Evolutionary conservation across 495 filamentous ascomycete genomes (phyloP), one percentile per base, ranked within the genome.

Genomic region (Pseudotulostoma volvatum): DNA sequence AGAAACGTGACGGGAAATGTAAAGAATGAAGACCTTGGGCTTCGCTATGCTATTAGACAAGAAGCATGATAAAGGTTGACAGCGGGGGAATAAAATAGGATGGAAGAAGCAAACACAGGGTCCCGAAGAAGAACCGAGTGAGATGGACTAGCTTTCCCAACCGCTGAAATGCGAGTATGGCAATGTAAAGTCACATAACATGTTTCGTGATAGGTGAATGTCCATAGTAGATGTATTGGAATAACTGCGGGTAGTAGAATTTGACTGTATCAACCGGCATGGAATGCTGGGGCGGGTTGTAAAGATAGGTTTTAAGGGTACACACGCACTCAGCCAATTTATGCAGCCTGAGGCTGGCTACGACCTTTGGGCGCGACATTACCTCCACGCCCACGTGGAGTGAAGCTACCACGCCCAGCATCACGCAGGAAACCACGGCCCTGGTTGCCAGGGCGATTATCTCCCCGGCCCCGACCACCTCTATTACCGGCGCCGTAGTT

Each of bases 351-450:
- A 37, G 67, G 41, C 46, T 68, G 66, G 50, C 57, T 66, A 44
- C 67, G 66, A 36, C 58, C 56, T 52, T 69, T 63, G 40, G 59
- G 49, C 31, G 63, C 57, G 37, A 63, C 55, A 33, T 63, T 67
- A 36, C 66, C 65, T 36, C 74, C 69, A 41, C 75, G 67, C 33
- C 72, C 69, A 40, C 68, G 68, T 32, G 60, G 59, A 37, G 56
- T 45, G 47, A 67, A 72, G 39, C 66, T 57, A 42, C 68, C 73
- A 47, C 76, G 73, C 33, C 74, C 63, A 21, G 60, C 69, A 38
- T 75, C 73, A 50, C 80, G 75, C 35, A 76, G 72, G 50, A 74
- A 74, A 42, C 66, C 69, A 28, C 79, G 73, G 40, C 76, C 74
- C 53, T 77, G 70, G 54, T 72, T 76, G 37, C 73, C 71, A 15